Evolutionary conservation across 2,329 filamentous ascomycete species (phyloP), one percentile per base, ranked within the genome.

Genomic region (Colletotrichum shisoi): DNA sequence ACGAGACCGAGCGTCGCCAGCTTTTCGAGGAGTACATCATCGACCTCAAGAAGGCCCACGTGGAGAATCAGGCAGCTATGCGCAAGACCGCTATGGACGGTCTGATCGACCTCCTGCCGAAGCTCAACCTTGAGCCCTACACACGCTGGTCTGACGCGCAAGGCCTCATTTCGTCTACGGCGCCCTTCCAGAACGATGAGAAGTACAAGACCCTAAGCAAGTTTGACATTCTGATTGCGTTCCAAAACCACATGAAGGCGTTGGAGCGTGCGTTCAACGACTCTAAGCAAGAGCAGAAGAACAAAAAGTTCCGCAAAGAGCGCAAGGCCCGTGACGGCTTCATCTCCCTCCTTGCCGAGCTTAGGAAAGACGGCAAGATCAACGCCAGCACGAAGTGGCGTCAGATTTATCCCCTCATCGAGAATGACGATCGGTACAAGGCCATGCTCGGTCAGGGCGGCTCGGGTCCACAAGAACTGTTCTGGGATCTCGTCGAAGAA

Each of bases 401-500:
- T 78, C 87, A 93, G 67, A 84, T 98, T 70, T 83, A 91, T 71
- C 87, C 91, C 0, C 76, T 90, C 54, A 86, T 99, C 71, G 87
- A 91, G 72, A 83, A 91, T 62, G 95, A 99, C 74, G 85, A 90
- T 54, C 91, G 94, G 71, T 98, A 97, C 78, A 85, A 83, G 72
- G 89, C 88, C 70, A 93, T 97, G 83, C 85, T 94, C 67, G 94
- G 93, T 58, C 92, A 96, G 75, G 80, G 86, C 66, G 94, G 94
- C 63, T 97, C 94, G 4, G 91, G 88, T 4, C 92, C 95, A 15
- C 85, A 97, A 71, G 93, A 98, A 74, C 83, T 99, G 7, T 98
- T 99, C 81, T 97, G 94, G 93, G 95, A 99, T 76, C 83, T 94
- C 54, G 85, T 98, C 31, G 95, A 98, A 76, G 93, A 97, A 76